Conservation (phyloP, 2,329 filamentous ascomycete genomes). For the Bisporella sp. region DNA sequence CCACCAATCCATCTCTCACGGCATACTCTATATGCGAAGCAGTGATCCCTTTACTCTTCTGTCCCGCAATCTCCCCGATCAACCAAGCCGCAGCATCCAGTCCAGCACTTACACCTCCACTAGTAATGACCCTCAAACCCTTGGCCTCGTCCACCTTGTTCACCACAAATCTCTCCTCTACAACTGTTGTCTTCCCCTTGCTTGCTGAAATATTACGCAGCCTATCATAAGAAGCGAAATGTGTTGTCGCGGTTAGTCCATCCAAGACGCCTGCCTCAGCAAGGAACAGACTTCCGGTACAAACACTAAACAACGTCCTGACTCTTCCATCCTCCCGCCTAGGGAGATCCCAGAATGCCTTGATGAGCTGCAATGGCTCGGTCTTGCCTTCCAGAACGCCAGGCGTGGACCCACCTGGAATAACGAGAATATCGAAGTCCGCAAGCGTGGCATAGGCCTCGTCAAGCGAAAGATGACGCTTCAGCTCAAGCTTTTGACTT, state of each 20-base stretch:
- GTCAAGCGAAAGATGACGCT: slow-evolving; percentile 66
- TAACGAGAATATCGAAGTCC: slow-evolving; percentile 64
- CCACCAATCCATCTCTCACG: no score
- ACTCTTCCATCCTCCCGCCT: slow-evolving; percentile 67
- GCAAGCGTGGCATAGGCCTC: slow-evolving; percentile 57
- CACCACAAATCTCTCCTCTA: slow-evolving; percentile 14
- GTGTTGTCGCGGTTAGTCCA: slow-evolving; percentile 71
- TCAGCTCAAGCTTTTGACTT: slow-evolving; percentile 57
- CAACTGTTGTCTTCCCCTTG: slow-evolving; percentile 5
- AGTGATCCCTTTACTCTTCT: no score
- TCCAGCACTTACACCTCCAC: slow-evolving; percentile 69
- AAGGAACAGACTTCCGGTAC: slow-evolving; percentile 69
- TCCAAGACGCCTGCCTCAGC: slow-evolving; percentile 68
- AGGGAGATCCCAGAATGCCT: slow-evolving; percentile 68
- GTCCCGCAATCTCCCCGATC: slow-evolving; percentile 67
- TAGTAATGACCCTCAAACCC: slow-evolving; percentile 64
- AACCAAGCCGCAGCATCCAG: slow-evolving; percentile 78
- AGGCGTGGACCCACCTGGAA: slow-evolving; percentile 57
- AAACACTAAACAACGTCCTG: slow-evolving; percentile 70
- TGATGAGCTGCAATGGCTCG: slow-evolving; percentile 64
- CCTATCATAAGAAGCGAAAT: slow-evolving; percentile 67
- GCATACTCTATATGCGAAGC: no score
- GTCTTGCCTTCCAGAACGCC: slow-evolving; percentile 57
- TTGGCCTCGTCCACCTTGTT: slow-evolving; percentile 8
- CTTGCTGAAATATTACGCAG: slow-evolving; percentile 31